Conservation (phyloP, 2,329 filamentous ascomycete genomes). For the Fusarium clavum region DNA sequence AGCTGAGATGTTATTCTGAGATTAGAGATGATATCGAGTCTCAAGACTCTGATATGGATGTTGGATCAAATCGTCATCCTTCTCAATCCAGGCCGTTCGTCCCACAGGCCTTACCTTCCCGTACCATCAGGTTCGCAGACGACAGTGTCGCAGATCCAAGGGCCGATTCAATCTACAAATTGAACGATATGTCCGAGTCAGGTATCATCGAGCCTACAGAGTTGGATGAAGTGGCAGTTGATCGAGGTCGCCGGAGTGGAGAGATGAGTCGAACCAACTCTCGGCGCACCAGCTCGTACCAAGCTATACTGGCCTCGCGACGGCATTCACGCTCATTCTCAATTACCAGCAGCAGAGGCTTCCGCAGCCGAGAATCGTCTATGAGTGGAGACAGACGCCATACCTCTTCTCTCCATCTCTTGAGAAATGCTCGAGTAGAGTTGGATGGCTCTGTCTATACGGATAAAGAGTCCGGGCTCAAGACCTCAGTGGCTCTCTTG, state of each 20-base stretch:
- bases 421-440: background rate
- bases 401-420: background rate
- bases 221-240: background rate
- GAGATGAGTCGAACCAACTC: background rate
- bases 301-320: background rate
- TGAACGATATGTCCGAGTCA: background rate
- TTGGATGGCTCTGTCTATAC: constrained; percentile 3
- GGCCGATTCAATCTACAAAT: constrained; percentile 9
- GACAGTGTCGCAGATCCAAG: constrained; percentile 11
- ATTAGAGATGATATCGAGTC: constrained; percentile 79
- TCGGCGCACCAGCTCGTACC: background rate
- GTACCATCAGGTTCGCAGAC: constrained; percentile 49
- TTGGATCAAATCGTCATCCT: background rate
- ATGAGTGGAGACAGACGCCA: background rate
- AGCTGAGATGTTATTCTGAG: constrained; percentile 71
- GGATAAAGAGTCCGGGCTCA: constrained; percentile 9
- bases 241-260: background rate
- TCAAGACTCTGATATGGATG: constrained; percentile 55
- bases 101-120: constrained; percentile 3
- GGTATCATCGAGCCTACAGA: background rate
- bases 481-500: constrained; percentile 62
- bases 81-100: background rate
- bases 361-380: background rate
- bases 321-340: background rate
- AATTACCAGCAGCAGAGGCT: background rate